Evolutionary conservation across 345 rosid species (phyloP), one percentile per base, ranked within the genome.

Genomic region (Acer negundo): DNA sequence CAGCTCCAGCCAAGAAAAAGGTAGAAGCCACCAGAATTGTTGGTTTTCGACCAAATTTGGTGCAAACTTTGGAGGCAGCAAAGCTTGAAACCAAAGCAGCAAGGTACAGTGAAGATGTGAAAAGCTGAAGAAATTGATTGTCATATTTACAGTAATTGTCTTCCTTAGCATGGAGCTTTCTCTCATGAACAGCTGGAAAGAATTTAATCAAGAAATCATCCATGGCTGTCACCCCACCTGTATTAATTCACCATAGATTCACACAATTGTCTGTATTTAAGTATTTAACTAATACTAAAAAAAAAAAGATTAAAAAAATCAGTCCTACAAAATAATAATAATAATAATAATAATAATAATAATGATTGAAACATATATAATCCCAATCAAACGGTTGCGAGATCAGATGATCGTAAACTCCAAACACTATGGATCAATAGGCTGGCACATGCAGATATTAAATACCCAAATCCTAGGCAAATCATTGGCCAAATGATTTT

Each of bases 181-280:
- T 80, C 42, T 83, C 80, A n/a, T 88, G 67, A 10, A 90, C 84
- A 0, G 3, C 0, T 0, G 83, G 87, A 42, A 89, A 90, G 81
- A 90, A 87, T 67, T 83, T 75, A 5, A 74, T 62, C 82, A 86
- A 72, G 73, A 90, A 90, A 49, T 86, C 93, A 24, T 90, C 89
- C 87, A 86, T 82, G 62, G 85, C 82, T 9, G 89, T 85, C 20
- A 90, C 91, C 19, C 89, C 93, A 9, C 93, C 91, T 87, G 59
- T 9, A 74, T 58, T 6, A n/a, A n/a, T 11, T 20, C 51, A 22
- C 17, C n/a, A 24, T 11, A 9, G 12, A 17, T 24, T 38, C 6
- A 28, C 19, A 28, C 17, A 13, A 63, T 63, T 10, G 16, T 24
- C 24, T 62, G 9, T n/a, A n/a, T n/a, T n/a, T n/a, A n/a, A n/a